Base-by-base conservation (phyloP, 306 rosid species). In the Canavalia ensiformis region DNA sequence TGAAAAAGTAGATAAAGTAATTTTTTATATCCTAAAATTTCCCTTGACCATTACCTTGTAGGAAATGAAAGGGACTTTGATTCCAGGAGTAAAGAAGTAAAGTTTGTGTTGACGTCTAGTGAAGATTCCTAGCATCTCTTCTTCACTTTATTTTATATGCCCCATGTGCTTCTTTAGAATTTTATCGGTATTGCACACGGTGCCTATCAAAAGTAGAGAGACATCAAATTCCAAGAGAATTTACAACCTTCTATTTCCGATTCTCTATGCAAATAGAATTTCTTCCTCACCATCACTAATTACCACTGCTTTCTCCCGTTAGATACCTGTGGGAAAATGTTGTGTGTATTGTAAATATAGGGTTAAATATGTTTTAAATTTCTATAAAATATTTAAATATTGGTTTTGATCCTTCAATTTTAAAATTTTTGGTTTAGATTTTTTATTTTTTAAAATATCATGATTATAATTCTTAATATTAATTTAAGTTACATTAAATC, bases 201-300 rank as follows among this genome's bases (percentile, higher is more conserved):
- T 72, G 50, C 29, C n/a, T 56, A 57, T 56, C 7, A 29, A 39
- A 56, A 73, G 54, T 42, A 55, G 67, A 29, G 39, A 39, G 29
- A 56, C 31, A 2, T 74, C 44, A 1, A 74, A 74, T 56, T 56
- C 67, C 67, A 74, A 56, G 11, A 33, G 39, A 56, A 41, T 56
- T 37, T 57, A 25, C 51, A n/a, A 50, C 13, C 31, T 70, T 50
- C 29, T 49, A 4, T 37, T 3, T 9, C 33, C 46, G 5, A 50
- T 1, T 54, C 25, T 35, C 44, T n/a, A 47, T 12, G n/a, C 66
- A 35, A 2, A 42, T 68, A 68, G 28, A 3, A 68, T 68, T 68
- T 18, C 8, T 63, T 10, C 25, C 25, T 18, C 25, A 18, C 25
- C 25, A 18, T 18, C 25, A 18, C 25, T 18, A 18, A 18, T 18